These are phyloP conservation scores for Colletotrichum truncatum DNA, from an alignment of 2,329 filamentous ascomycete species.

Conservation along the genomic window DNA sequence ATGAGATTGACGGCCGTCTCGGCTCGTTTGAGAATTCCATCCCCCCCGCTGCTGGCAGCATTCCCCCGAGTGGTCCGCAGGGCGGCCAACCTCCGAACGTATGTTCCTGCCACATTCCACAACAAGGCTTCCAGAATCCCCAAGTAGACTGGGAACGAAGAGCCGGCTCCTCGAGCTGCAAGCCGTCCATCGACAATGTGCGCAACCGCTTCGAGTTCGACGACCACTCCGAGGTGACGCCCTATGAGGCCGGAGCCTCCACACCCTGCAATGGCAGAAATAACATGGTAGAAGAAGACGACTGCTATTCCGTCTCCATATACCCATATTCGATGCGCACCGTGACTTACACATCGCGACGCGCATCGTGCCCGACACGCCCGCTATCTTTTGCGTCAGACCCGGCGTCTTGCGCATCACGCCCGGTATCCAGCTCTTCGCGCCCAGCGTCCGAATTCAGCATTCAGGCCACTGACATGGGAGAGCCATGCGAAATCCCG, in stretches of 20 bases:
- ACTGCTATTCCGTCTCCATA: constrained; percentile 1
- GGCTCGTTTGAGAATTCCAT: constrained; percentile 6
- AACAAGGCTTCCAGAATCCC: background rate
- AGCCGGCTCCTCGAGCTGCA: constrained; percentile 1
- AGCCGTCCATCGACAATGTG: constrained; percentile 4
- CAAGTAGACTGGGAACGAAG: background rate
- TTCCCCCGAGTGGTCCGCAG: background rate
- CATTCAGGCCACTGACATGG: background rate
- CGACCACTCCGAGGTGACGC: background rate
- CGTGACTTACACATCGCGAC: too few relatives aligned
- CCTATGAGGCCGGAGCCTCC: background rate
- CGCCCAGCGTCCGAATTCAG: background rate
- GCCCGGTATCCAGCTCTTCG: background rate
- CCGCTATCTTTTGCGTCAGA: too few relatives aligned
- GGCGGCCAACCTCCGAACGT: background rate
- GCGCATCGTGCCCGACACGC: too few relatives aligned
- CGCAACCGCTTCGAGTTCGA: constrained; percentile 6
- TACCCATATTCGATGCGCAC: too few relatives aligned
- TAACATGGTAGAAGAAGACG: background rate
- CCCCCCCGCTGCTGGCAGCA: background rate
- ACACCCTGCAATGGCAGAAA: background rate
- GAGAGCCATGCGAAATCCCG: background rate
- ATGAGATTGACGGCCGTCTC: background rate
- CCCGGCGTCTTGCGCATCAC: too few relatives aligned
- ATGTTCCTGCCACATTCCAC: constrained; percentile 7